These are phyloP conservation scores for Orbilia brochopaga DNA, from an alignment of 2,329 filamentous ascomycete genomes.

Conservation along the genomic window DNA sequence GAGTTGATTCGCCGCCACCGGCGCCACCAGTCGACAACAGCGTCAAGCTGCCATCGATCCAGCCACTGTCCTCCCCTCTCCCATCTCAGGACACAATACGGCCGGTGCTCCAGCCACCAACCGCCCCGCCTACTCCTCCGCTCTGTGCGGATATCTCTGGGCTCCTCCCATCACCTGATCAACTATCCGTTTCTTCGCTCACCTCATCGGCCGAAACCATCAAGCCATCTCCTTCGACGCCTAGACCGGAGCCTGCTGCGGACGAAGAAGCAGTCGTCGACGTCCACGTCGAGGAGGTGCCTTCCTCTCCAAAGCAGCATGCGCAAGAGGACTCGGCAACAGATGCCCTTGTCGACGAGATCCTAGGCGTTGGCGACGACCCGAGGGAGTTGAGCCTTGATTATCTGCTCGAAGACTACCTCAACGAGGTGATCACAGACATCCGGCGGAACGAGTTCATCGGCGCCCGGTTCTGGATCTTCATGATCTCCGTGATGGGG, in stretches of 20 bases:
- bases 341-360: constrained; percentile 10
- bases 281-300: constrained; percentile 8
- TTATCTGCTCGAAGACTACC: constrained; percentile 45
- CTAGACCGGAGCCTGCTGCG: constrained; percentile 11
- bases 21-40: constrained; percentile 21
- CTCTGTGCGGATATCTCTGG: constrained; percentile 9
- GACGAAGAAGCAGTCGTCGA: constrained; percentile 13
- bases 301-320: constrained; percentile 5
- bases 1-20: constrained; percentile 6
- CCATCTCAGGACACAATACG: constrained; percentile 30
- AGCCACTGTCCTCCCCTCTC: constrained; percentile 12
- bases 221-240: constrained; percentile 20
- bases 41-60: constrained; percentile 13
- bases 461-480: constrained; percentile 45
- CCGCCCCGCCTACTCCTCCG: constrained; percentile 45
- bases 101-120: constrained; percentile 43
- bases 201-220: constrained; percentile 41
- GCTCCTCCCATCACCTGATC: constrained; percentile 32
- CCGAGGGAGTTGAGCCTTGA: constrained; percentile 41
- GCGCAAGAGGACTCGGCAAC: neutral
- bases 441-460: constrained; percentile 46
- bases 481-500: constrained; percentile 40
- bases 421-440: constrained; percentile 48
- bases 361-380: constrained; percentile 9
- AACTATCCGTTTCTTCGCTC: constrained; percentile 43